Evolutionary conservation across 305 asterid genomes (phyloP).

Genomic region (Petunia hybrid): DNA sequence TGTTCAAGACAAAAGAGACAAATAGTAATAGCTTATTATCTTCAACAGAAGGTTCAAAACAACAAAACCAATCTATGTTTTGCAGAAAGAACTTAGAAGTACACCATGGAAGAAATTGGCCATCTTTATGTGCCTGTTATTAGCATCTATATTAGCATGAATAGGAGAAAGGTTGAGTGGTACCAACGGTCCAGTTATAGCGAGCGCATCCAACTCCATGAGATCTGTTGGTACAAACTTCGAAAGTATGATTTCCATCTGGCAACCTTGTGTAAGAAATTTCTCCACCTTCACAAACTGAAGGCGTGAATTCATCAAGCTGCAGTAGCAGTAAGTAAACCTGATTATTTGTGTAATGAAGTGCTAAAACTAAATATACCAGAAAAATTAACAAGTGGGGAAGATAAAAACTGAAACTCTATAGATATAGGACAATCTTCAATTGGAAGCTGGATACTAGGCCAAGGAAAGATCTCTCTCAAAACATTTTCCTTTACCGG

Average conservation of each 20-base stretch:
- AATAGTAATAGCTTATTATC: too few species aligned
- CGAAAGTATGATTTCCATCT: slow-evolving; percentile 80
- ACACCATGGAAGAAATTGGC: too few species aligned
- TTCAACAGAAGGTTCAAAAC: too few species aligned
- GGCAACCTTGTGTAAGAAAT: slow-evolving; percentile 36
- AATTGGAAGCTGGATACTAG: background rate
- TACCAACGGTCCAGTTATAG: slow-evolving; percentile 85
- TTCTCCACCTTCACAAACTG: slow-evolving; percentile 54
- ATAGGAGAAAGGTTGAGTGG: slow-evolving; percentile 21
- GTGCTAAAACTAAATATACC: too few species aligned
- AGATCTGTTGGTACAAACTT: slow-evolving; percentile 64
- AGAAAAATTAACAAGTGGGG: too few species aligned
- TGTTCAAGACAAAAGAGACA: too few species aligned
- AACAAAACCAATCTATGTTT: too few species aligned
- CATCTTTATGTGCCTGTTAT: background rate
- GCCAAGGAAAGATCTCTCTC: background rate
- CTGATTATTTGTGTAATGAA: too few species aligned
- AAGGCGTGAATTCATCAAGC: slow-evolving; percentile 64
- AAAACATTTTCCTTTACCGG: background rate
- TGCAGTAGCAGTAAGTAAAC: slow-evolving; percentile 42
- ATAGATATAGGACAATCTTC: too few species aligned
- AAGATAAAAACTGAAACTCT: too few species aligned
- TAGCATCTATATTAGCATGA: background rate
- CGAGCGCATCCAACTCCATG: slow-evolving; percentile 61
- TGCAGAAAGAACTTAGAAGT: too few species aligned